Percentiles rank a stretch among this genome's conserved stretches.
Conservation (phyloP, 306 rosid genomes). For the Lotus japonicus region DNA sequence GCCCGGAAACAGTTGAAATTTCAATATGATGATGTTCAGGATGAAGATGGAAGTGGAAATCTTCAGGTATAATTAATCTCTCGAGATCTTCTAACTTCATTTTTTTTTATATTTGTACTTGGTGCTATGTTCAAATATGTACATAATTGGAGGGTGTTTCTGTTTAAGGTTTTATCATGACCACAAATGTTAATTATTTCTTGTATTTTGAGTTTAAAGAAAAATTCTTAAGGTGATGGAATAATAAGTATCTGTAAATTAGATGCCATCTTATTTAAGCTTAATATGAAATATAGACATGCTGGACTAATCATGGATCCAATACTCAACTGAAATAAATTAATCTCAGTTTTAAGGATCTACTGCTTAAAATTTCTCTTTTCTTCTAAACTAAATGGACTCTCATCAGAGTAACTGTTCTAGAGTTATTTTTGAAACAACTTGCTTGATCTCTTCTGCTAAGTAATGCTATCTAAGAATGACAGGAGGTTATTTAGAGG, state of each 20-base stretch:
- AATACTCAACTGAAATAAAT: background rate
- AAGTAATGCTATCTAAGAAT: background rate
- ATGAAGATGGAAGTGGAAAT: constrained; percentile 81
- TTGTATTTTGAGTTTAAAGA: background rate
- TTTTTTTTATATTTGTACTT: constrained; percentile 21
- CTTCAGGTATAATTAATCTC: constrained; percentile 62
- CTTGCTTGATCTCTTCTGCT: background rate
- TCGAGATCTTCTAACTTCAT: background rate
- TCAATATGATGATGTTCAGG: constrained; percentile 72
- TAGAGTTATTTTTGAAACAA: background rate
- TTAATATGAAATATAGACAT: background rate
- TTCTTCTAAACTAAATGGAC: background rate
- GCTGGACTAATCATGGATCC: background rate
- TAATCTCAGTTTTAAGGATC: background rate
- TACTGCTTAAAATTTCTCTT: background rate
- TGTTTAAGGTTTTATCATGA: constrained; percentile 1
- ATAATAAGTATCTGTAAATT: background rate
- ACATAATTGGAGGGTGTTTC: background rate
- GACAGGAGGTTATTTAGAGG: background rate
- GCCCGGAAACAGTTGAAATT: constrained; percentile 75
- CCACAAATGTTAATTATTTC: background rate
- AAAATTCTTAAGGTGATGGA: background rate
- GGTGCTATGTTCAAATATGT: constrained; percentile 17
- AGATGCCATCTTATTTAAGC: background rate
- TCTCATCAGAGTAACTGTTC: background rate